A percentile compares a stretch with the other conserved stretches of the same genome.
These are phyloP conservation scores for Bruguiera hainesii DNA, from an alignment of 441 rosid genomes.

Conservation along the genomic window DNA sequence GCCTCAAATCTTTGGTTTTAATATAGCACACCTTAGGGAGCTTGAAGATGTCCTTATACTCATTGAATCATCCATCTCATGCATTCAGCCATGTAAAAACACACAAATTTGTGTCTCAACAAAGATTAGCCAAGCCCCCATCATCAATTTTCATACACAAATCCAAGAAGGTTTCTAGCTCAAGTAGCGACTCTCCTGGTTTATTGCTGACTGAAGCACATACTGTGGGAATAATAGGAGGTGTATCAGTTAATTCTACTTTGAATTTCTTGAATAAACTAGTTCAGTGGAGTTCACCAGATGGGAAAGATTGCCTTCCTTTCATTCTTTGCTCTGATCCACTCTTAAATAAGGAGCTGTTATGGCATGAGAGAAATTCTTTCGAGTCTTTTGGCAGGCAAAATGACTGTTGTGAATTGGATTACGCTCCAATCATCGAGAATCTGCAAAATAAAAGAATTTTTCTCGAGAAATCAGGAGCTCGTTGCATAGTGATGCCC, in stretches of 20 bases:
- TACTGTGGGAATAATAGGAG: conserved; percentile 73
- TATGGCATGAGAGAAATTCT: conserved; percentile 34
- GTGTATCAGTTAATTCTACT: conserved; percentile 49
- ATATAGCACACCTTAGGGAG: conserved; percentile 32
- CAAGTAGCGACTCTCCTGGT: conserved; percentile 25
- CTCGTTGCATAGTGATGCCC: conserved; percentile 61
- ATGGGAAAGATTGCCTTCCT: conserved; percentile 44
- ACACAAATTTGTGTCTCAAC: conserved; percentile 23
- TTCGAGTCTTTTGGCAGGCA: conserved; percentile 31
- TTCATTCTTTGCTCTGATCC: conserved; percentile 74
- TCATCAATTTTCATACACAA: conserved; percentile 45
- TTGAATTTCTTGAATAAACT: conserved; percentile 54
- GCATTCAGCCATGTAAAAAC: conserved; percentile 23
- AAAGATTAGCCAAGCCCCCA: conserved; percentile 39
- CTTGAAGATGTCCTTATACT: conserved; percentile 43
- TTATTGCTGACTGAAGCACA: conserved; percentile 44
- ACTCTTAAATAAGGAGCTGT: conserved; percentile 44
- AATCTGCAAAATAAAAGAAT: conserved; percentile 46
- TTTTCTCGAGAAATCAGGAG: conserved; percentile 73
- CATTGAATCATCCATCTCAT: conserved; percentile 36
- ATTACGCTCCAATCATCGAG: conserved; percentile 36
- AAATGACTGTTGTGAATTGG: conserved; percentile 24
- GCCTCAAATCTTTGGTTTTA: conserved; percentile 9
- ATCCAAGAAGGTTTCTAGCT: conserved; percentile 33
- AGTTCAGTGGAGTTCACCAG: conserved; percentile 50